Percentiles rank a stretch among this genome's conserved stretches.
These are phyloP conservation scores for Xylaria sp. DNA, from an alignment of 495 filamentous ascomycete genomes.

Conservation along the genomic window DNA sequence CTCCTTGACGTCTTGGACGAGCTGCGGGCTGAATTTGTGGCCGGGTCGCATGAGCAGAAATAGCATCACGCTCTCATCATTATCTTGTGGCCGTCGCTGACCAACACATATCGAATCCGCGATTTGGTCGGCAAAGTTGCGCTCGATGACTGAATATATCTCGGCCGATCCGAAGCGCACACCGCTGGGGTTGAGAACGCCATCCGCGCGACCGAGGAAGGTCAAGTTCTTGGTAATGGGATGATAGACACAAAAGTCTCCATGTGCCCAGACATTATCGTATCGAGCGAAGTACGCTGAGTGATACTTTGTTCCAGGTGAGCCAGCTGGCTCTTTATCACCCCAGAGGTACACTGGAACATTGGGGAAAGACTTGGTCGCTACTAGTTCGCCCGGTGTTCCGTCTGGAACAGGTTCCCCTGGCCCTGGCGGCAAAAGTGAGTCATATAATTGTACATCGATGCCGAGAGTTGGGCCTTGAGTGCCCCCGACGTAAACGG, in stretches of 20 bases:
- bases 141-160: conserved; percentile 77
- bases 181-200: conserved; percentile 86
- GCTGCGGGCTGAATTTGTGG: conserved; percentile 54
- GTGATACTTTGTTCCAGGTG: conserved; percentile 65
- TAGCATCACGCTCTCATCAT: conserved; percentile 76
- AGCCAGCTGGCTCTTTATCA: conserved; percentile 51
- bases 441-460: conserved; percentile 72
- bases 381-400: conserved; percentile 75
- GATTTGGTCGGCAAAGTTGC: conserved; percentile 64
- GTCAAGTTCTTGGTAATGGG: conserved; percentile 68
- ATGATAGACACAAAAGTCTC: conserved; percentile 77
- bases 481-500: conserved; percentile 75
- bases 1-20: conserved; percentile 67
- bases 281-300: conserved; percentile 76
- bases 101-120: conserved; percentile 77
- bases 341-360: conserved; percentile 78
- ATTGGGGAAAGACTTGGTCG: conserved; percentile 72
- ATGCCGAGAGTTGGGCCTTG: conserved; percentile 69
- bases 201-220: conserved; percentile 85
- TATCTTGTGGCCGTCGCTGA: conserved; percentile 70
- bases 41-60: conserved; percentile 76
- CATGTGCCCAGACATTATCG: conserved; percentile 79
- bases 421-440: conserved; percentile 59
- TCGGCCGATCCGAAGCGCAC: conserved; percentile 88
- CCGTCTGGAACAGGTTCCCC: conserved; percentile 64